These are phyloP conservation scores for Chrysoporthe puriensis DNA, from an alignment of 2,329 filamentous ascomycete genomes.

Conservation along the genomic window DNA sequence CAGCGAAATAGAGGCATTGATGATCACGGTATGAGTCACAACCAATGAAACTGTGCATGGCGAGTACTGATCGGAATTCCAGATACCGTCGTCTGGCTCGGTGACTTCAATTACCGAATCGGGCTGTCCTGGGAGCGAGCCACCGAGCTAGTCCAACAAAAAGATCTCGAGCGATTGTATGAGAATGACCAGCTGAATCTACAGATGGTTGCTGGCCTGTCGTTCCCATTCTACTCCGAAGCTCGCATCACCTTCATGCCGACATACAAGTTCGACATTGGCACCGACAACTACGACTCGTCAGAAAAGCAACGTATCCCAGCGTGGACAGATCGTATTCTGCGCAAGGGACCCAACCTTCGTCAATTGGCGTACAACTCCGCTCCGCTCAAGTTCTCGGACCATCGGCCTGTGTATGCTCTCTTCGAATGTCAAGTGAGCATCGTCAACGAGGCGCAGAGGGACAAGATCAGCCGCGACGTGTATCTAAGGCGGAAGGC, in stretches of 20 bases:
- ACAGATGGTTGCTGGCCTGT: slow-evolving; percentile 91
- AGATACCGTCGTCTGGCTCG: slow-evolving; percentile 87
- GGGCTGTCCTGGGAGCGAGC: slow-evolving; percentile 80
- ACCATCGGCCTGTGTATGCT: slow-evolving; percentile 94
- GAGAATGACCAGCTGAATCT: slow-evolving; percentile 96
- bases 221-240: slow-evolving; percentile 92
- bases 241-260: slow-evolving; percentile 85
- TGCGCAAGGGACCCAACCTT: slow-evolving; percentile 83
- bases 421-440: slow-evolving; percentile 83
- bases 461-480: slow-evolving; percentile 72
- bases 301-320: slow-evolving; percentile 96
- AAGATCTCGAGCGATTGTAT: slow-evolving; percentile 78
- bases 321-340: slow-evolving; percentile 93
- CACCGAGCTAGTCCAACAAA: slow-evolving; percentile 70
- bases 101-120: slow-evolving; percentile 98
- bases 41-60: not conserved
- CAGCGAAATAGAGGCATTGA: slow-evolving; percentile 90
- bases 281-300: slow-evolving; percentile 86
- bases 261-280: slow-evolving; percentile 94
- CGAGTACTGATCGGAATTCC: slow-evolving; percentile 32
- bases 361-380: slow-evolving; percentile 82
- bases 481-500: slow-evolving; percentile 73
- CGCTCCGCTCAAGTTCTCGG: slow-evolving; percentile 84
- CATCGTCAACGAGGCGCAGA: slow-evolving; percentile 74
- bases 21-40: slow-evolving; percentile 68